phyloP scores from a whole-genome alignment of 2,329 filamentous ascomycete genomes.

The Fusarium succisae region DNA sequence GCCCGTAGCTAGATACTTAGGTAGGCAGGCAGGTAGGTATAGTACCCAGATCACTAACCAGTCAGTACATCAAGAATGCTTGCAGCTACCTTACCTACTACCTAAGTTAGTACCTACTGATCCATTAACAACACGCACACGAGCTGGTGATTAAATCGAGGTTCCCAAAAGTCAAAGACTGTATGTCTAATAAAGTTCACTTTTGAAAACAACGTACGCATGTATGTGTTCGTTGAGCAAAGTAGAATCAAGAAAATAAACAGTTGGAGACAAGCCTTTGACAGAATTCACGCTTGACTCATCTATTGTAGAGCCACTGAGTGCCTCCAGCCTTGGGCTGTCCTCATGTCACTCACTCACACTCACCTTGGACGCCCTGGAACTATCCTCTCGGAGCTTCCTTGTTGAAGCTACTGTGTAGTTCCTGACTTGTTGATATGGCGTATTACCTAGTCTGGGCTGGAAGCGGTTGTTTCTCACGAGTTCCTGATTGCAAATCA shows the following conservation, averaged over 20 bases:
- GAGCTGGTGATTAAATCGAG: background rate
- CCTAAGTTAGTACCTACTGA: too few relatives aligned
- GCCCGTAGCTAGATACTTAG: background rate
- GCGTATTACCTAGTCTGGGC: background rate
- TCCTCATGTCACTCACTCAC: background rate
- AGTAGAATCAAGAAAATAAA: background rate
- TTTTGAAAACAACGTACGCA: background rate
- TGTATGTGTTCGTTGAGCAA: background rate
- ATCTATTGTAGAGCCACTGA: background rate
- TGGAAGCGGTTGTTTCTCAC: background rate
- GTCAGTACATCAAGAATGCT: background rate
- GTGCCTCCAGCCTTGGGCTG: background rate
- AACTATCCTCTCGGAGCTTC: slow-evolving; percentile 4
- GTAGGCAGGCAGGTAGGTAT: too few relatives aligned
- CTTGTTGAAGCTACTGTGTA: background rate
- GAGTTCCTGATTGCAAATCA: background rate
- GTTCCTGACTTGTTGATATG: background rate
- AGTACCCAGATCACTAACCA: background rate
- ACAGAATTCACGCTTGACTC: background rate
- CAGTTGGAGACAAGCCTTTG: background rate
- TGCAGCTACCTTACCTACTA: background rate
- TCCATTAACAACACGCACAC: background rate
- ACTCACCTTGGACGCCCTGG: background rate
- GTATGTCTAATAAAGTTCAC: background rate
- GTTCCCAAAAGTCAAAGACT: background rate